Percentiles rank a stretch among this genome's conserved stretches.
These are phyloP conservation scores for Monilinia fructigena DNA, from an alignment of 2,329 filamentous ascomycete species.

Conservation along the genomic window DNA sequence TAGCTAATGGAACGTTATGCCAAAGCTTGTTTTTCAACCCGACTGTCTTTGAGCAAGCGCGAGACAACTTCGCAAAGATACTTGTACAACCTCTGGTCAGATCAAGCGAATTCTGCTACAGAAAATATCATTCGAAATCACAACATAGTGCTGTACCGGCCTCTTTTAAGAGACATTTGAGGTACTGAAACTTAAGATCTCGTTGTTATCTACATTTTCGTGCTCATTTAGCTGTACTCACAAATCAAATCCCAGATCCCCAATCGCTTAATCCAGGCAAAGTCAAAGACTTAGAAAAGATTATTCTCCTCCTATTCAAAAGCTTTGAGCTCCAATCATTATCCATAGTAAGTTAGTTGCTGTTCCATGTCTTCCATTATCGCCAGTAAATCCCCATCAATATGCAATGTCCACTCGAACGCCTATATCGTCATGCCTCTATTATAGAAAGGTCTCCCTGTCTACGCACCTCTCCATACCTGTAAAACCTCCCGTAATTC, in stretches of 20 bases:
- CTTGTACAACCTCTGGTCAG: not conserved
- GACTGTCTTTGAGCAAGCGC: not conserved
- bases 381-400: not conserved
- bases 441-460: not conserved
- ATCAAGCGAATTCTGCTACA: not conserved
- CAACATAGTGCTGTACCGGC: not conserved
- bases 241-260: not conserved
- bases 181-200: not conserved
- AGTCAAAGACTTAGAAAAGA: fast-evolving
- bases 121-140: not conserved
- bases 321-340: not conserved
- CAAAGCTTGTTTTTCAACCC: not conserved
- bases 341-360: not conserved
- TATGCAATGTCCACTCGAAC: not conserved
- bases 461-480: too few species aligned
- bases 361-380: too few species aligned
- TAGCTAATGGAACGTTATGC: not conserved
- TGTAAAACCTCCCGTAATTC: not conserved
- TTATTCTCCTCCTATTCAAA: not conserved
- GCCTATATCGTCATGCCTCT: not conserved
- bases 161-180: not conserved
- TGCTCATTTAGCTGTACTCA: not conserved
- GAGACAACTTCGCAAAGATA: not conserved
- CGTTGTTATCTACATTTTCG: not conserved
- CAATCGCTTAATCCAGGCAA: not conserved